Evolutionary conservation across 345 rosid species (phyloP), one percentile per base, ranked within the genome.

Genomic region (Turritis glabra): DNA sequence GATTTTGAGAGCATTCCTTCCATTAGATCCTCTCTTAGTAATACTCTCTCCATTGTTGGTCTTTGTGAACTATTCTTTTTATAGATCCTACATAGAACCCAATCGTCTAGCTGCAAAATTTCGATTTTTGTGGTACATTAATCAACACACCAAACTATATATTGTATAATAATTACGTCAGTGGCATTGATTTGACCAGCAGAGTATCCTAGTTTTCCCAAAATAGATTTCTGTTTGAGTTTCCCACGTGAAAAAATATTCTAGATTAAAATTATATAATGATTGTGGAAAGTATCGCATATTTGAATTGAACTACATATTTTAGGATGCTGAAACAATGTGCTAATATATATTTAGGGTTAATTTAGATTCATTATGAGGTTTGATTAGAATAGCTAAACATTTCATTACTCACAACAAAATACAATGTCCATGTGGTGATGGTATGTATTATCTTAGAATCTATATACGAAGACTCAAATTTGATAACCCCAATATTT

Each of bases 41-140:
- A 70, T 19, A 81, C 81, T 59, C 85, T 77, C 35, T 74, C 71
- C 77, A 84, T 86, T 55, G 82, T 72, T 11, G 84, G 83, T 74
- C 93, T 83, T 37, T 88, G 89, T 9, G 87, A 76, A 67, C 67
- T 82, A 55, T 82, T 82, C 67, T 86, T 88, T 81, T 88, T 88
- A 76, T 86, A 88, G 72, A 88, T 88, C 69, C 93, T 88, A 75
- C 93, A 88, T 53, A 86, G 72, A 68, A 88, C 90, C 93, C 93
- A 86, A 70, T 88, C 90, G 70, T 88, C 93, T 64, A 88, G 82
- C 93, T 88, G 75, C 53, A 62, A 76, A 9, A 1, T 22, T 18
- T 57, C 29, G 14, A 10, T 38, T 3, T 27, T 5, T 71, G 8
- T 55, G 1, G 21, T 44, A 56, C 25, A 55, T 32, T 29, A 22